Percentiles rank a stretch among this genome's conserved stretches.
phyloP scores from a whole-genome alignment of 768 basidiomycete genomes.

The Tricholoma sp. region DNA sequence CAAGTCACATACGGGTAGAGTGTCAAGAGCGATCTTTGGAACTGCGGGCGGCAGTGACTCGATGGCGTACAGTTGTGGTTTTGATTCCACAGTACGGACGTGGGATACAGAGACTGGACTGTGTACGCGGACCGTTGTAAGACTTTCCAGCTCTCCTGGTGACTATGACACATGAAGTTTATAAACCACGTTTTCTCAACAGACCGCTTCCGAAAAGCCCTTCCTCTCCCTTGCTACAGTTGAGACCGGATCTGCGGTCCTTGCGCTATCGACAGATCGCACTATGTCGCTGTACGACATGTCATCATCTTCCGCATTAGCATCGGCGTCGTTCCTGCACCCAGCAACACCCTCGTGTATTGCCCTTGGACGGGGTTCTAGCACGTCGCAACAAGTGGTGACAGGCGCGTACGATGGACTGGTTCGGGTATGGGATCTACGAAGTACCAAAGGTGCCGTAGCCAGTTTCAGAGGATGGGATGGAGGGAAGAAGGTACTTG shows the following conservation, averaged over 20 bases:
- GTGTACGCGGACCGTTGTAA: slow-evolving; percentile 64
- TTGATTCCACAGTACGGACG: slow-evolving; percentile 83
- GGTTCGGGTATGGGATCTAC: slow-evolving; percentile 73
- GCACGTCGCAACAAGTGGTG: slow-evolving; percentile 46
- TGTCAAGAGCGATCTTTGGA: slow-evolving; percentile 66
- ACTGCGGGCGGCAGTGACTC: slow-evolving; percentile 20
- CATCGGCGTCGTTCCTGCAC: slow-evolving; percentile 43
- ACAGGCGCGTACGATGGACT: slow-evolving; percentile 78
- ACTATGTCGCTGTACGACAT: slow-evolving; percentile 70
- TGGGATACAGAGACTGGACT: slow-evolving; percentile 86
- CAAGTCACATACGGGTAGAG: slow-evolving; percentile 77
- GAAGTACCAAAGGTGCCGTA: slow-evolving; percentile 61
- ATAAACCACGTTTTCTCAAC: background rate
- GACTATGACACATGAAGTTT: background rate
- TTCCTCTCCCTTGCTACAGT: slow-evolving; percentile 61
- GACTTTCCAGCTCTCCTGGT: slow-evolving; percentile 19
- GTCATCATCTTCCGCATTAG: slow-evolving; percentile 23
- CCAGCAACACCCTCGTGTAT: slow-evolving; percentile 66
- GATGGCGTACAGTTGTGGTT: slow-evolving; percentile 71
- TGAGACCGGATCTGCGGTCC: slow-evolving; percentile 35
- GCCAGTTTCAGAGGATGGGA: slow-evolving; percentile 61
- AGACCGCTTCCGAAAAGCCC: slow-evolving; percentile 71
- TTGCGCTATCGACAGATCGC: slow-evolving; percentile 72
- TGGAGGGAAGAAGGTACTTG: slow-evolving; percentile 50
- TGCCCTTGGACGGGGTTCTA: slow-evolving; percentile 15